Base-by-base conservation (phyloP, 768 basidiomycete species). In the Rhizopogon vinicolor region DNA sequence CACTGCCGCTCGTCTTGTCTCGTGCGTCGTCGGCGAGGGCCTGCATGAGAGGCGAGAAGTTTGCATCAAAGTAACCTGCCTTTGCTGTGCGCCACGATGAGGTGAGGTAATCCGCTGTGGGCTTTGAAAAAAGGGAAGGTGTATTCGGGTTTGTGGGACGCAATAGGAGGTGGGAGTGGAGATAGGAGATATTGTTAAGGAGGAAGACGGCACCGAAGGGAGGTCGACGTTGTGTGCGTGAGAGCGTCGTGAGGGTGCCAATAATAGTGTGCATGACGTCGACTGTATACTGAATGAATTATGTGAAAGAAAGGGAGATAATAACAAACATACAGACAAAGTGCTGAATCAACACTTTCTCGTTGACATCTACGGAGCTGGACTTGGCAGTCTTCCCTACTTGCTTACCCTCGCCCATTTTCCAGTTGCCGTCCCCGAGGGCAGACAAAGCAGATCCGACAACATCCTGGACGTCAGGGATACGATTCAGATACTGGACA, bases 371-470 rank as follows among this genome's bases (percentile, higher is more conserved):
- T 4, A 73, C 74, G 1, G 72, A 59, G 16, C 54, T 31, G 3
- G 22, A 25, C 53, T 81, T 80, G 7, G 68, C 58, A 2, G 64
- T 66, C 60, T 81, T 83, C 9, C 80, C 81, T 6, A 87, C 82
- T 61, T 79, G 77, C 19, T 89, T 77, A 5, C 89, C 90, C 57
- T 90, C 89, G 4, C 91, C 91, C 91, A 93, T 93, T 70, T 83
- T 89, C 91, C 91, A 93, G 60, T 93, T 93, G 9, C 91, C 91
- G 57, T 93, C 91, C 0, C 91, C 91, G 1, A 93, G 78, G 2
- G 84, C 80, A 41, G 83, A 66, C 39, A 93, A 72, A 0, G 85
- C 84, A 1, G 87, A 75, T 1, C 79, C 80, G 9, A 85, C 88
- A 1, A 87, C 89, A 16, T 74, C 77, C 53, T 83, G 78, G 3